Evolutionary conservation across 2,329 filamentous ascomycete genomes (phyloP).

Genomic region (Dryadomyces sulphureus): DNA sequence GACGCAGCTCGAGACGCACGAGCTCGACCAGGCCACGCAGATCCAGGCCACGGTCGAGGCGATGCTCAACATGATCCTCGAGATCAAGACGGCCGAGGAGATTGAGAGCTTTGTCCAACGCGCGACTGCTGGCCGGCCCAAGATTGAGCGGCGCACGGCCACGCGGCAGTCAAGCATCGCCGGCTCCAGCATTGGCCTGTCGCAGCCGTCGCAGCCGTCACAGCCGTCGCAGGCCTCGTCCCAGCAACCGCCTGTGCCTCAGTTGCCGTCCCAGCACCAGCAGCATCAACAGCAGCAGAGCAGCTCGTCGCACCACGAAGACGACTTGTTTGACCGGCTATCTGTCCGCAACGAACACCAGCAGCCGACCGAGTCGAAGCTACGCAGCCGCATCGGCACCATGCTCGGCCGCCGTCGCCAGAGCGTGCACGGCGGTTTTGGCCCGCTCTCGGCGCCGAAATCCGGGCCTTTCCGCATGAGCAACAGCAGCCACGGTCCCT

Average conservation of each 20-base stretch:
- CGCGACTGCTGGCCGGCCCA: slow-evolving; percentile 27
- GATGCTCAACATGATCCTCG: slow-evolving; percentile 68
- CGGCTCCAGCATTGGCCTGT: slow-evolving; percentile 17
- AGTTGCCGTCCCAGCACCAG: slow-evolving; percentile 2
- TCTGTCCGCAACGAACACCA: slow-evolving; percentile 25
- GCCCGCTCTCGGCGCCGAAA: slow-evolving; percentile 39
- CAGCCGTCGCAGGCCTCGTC: slow-evolving; percentile 3
- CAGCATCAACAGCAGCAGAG: not conserved
- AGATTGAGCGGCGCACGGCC: slow-evolving; percentile 27
- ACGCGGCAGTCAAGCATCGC: slow-evolving; percentile 25
- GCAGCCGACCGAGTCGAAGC: slow-evolving; percentile 34
- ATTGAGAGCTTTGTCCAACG: slow-evolving; percentile 55
- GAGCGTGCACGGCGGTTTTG: slow-evolving; percentile 50
- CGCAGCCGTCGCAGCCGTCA: slow-evolving; percentile 8
- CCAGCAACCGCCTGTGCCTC: slow-evolving; percentile 1
- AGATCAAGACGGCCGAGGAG: slow-evolving; percentile 75
- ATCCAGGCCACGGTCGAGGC: slow-evolving; percentile 61
- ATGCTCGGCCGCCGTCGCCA: slow-evolving; percentile 52
- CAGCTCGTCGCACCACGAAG: slow-evolving; percentile 11
- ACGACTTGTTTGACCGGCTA: slow-evolving; percentile 30
- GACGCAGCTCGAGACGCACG: slow-evolving; percentile 86
- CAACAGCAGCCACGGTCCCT: slow-evolving; percentile 46
- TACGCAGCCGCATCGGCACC: slow-evolving; percentile 52
- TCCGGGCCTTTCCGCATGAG: slow-evolving; percentile 40
- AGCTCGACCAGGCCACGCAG: slow-evolving; percentile 73